A percentile compares a stretch with the other conserved stretches of the same genome.
phyloP scores from a whole-genome alignment of 1,284 basidiomycete species.

The Moniliophthora roreri region DNA sequence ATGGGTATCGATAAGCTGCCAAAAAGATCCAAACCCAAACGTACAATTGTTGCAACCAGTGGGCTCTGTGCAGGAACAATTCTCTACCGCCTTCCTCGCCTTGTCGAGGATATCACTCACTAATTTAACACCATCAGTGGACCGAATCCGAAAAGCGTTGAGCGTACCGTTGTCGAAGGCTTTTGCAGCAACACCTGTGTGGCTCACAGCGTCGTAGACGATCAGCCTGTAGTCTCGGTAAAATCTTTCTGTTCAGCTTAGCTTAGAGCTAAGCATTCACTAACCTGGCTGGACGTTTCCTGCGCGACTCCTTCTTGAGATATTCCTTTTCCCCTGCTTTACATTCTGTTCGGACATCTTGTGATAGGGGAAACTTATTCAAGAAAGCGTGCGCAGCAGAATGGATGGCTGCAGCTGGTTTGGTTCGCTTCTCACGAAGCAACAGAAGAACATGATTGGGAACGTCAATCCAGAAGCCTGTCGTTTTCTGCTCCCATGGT shows the following conservation, averaged over 20 bases:
- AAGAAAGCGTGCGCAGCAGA: constrained; percentile 84
- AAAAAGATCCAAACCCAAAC: constrained; percentile 21
- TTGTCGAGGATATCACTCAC: constrained; percentile 64
- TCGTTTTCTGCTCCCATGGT: constrained; percentile 75
- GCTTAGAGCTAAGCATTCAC: constrained; percentile 8
- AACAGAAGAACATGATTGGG: constrained; percentile 53
- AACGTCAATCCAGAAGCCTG: constrained; percentile 87
- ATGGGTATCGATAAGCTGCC: neutral
- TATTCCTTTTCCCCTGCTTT: constrained; percentile 82
- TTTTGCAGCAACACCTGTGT: constrained; percentile 73
- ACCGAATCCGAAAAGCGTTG: too few species aligned
- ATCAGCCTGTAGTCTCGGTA: too few species aligned
- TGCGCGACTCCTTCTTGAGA: constrained; percentile 47
- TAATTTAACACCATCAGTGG: too few species aligned
- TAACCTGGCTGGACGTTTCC: constrained; percentile 79
- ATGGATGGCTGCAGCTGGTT: constrained; percentile 79
- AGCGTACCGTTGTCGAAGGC: constrained; percentile 85
- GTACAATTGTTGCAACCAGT: constrained; percentile 73
- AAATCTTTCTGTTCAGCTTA: neutral
- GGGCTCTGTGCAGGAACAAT: constrained; percentile 60
- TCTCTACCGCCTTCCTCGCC: constrained; percentile 64
- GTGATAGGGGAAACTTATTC: constrained; percentile 71
- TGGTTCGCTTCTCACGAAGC: constrained; percentile 60
- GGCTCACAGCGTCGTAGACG: constrained; percentile 78
- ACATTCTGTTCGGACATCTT: constrained; percentile 85